phyloP scores from a whole-genome alignment of 1,284 basidiomycete species.

The Mrakiaceae sp. region DNA sequence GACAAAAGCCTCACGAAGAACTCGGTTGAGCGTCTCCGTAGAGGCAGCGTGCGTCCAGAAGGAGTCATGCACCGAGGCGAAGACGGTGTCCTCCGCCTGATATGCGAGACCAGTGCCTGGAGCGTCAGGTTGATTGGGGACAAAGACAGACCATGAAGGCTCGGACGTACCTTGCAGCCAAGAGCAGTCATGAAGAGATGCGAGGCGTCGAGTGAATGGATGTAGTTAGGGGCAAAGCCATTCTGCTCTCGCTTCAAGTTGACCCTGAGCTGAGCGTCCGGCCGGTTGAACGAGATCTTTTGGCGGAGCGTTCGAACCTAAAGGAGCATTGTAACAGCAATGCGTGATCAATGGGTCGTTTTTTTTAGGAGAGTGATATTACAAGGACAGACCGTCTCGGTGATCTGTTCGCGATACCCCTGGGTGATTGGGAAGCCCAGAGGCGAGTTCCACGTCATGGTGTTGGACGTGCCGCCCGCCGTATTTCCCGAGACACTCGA shows the following conservation, averaged over 20 bases:
- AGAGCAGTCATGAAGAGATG: constrained; percentile 99
- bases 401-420: constrained; percentile 64
- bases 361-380: too few species aligned
- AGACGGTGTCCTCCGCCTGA: constrained; percentile 59
- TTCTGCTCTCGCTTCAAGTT: constrained; percentile 80
- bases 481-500: constrained; percentile 33
- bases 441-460: constrained; percentile 86
- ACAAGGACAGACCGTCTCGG: too few species aligned
- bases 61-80: constrained; percentile 95
- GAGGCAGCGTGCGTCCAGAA: constrained; percentile 95
- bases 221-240: constrained; percentile 98
- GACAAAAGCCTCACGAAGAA: constrained; percentile 56
- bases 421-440: constrained; percentile 91
- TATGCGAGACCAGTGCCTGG: neutral
- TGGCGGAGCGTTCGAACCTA: too few species aligned
- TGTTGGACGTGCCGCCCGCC: constrained; percentile 12
- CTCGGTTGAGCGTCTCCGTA: constrained; percentile 78
- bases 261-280: constrained; percentile 59
- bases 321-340: too few species aligned
- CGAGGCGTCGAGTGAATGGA: constrained; percentile 86
- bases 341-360: too few species aligned
- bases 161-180: constrained; percentile 56
- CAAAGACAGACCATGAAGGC: constrained; percentile 2
- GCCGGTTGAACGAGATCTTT: constrained; percentile 79
- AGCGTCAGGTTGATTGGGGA: neutral